Evolutionary conservation across 169 alveolate species (phyloP).

Genomic region (Cryptosporidium tyzzeri): DNA sequence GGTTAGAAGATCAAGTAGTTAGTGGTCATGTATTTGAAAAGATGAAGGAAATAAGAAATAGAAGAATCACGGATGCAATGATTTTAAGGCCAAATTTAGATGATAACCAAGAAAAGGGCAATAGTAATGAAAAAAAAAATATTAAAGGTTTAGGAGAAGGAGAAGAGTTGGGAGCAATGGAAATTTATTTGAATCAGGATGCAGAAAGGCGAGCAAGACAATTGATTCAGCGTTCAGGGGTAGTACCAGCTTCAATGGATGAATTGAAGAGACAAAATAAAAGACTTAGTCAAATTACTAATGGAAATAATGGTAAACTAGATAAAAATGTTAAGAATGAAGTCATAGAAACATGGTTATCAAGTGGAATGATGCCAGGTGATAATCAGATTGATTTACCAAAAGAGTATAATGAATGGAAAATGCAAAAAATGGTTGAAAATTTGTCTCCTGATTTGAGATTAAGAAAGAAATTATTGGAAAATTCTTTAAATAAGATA

Average conservation of each 20-base stretch:
- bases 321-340: not conserved
- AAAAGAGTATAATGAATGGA: constrained; percentile 46
- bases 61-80: constrained; percentile 62
- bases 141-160: not conserved
- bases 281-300: not conserved
- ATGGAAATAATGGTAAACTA: not conserved
- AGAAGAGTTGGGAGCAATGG: constrained; percentile 55
- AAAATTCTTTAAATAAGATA: constrained; percentile 37
- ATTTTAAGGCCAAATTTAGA: constrained; percentile 31
- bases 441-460: constrained; percentile 49
- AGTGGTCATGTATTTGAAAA: constrained; percentile 67
- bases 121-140: not conserved
- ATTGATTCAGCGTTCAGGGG: constrained; percentile 26
- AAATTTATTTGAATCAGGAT: constrained; percentile 52
- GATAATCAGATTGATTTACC: constrained; percentile 58
- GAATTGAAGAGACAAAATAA: not conserved
- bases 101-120: not conserved
- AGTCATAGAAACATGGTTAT: constrained; percentile 45
- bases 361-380: constrained; percentile 76
- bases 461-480: constrained; percentile 58
- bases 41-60: constrained; percentile 70
- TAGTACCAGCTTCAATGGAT: constrained; percentile 13
- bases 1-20: constrained; percentile 75
- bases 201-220: constrained; percentile 71
- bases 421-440: constrained; percentile 19